phyloP scores from a whole-genome alignment of 495 filamentous ascomycete species.

The Neurospora tetrasperma region DNA sequence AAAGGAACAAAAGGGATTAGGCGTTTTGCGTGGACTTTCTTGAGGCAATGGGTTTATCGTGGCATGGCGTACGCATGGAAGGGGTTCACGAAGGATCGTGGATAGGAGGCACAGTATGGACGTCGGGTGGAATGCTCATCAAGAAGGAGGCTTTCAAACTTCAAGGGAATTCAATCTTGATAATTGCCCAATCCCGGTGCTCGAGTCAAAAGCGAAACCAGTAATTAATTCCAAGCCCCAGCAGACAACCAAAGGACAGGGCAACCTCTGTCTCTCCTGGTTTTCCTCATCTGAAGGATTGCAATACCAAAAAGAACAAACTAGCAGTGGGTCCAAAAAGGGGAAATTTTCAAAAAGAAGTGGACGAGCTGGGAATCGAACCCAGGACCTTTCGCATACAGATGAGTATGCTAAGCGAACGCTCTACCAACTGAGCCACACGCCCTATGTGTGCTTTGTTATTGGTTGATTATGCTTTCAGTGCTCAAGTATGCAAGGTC shows the following conservation, averaged over 20 bases:
- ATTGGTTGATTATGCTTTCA: no score
- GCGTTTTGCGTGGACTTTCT: not conserved
- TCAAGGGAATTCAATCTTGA: not conserved
- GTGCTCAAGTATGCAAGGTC: no score
- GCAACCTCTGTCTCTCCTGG: not conserved
- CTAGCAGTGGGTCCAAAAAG: not conserved
- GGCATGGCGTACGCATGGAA: not conserved
- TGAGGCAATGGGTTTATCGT: not conserved
- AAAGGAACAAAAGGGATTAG: not conserved
- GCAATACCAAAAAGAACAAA: not conserved
- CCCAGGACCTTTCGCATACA: not conserved
- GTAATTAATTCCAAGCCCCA: not conserved
- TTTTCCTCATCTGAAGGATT: not conserved
- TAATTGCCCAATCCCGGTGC: not conserved
- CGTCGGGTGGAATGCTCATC: not conserved
- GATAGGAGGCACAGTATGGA: not conserved
- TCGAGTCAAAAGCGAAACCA: not conserved
- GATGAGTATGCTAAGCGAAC: not conserved
- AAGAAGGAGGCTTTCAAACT: not conserved
- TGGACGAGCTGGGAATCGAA: constrained; percentile 1
- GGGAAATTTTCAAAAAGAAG: not conserved
- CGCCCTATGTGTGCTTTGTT: not conserved
- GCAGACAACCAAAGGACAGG: no score
- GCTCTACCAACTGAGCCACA: constrained; percentile 1
- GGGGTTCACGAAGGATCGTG: not conserved